Base-by-base conservation (phyloP, 768 basidiomycete genomes). In the Suillus spraguei region DNA sequence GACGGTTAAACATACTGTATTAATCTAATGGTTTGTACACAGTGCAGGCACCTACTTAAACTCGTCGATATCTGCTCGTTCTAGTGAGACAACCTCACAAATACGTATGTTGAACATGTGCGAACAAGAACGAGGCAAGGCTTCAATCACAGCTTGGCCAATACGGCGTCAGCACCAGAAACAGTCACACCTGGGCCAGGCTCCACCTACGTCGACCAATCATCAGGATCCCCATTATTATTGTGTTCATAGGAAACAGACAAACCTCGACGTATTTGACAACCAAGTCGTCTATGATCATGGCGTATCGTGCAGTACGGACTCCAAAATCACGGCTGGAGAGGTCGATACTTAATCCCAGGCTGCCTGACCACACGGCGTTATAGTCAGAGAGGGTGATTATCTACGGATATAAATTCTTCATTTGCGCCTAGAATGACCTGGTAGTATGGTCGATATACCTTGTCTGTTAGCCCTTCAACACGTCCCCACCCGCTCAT, bases 251-350 rank as follows among this genome's bases (percentile, higher is more conserved):
- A 24, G 22, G 6, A 28, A 41, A 56, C 38, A 47, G 35, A 76
- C 82, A 58, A 66, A 86, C 89, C 70, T 76, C 83, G 60, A 92
- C 68, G 68, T 89, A 87, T 65, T 83, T 85, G 68, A 94, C 85
- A 65, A 87, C 83, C 60, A 91, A 82, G 70, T 91, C 82, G 54
- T 94, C 88, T 68, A 91, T 68, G 68, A 91, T 76, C 62, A 91
- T 66, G 35, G 86, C 88, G 65, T 85, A 91, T 55, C 89, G 84
- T 32, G 74, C 74, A 39, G 87, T 88, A 59, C 89, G 87, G 47
- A 79, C 68, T 24, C 88, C 88, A 44, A 39, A 69, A 7, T 85
- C 87, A 3, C 73, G 38, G 22, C 63, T 28, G 24, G 80, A 74
- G 28, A 87, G 75, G 71, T 92, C 85, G 68, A 82, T 42, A 73